Evolutionary conservation across 108 stramenopile genomes (phyloP).

Genomic region (Stephanodiscus minutulus): DNA sequence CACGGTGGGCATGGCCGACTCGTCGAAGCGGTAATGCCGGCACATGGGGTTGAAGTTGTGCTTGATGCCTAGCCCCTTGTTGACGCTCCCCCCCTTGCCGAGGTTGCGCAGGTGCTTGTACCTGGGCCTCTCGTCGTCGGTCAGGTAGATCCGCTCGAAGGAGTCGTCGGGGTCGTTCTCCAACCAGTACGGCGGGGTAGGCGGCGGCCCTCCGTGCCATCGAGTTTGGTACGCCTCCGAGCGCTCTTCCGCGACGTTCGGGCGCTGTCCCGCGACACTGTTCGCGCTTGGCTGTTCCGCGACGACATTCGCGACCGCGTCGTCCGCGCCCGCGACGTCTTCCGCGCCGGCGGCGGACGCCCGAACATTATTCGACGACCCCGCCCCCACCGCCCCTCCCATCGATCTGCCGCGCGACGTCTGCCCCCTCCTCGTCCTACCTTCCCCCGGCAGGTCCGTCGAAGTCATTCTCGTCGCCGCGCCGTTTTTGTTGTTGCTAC

Average conservation of each 20-base stretch:
- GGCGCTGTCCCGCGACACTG: too few relatives aligned
- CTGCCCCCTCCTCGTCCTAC: background rate
- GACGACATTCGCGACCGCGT: too few relatives aligned
- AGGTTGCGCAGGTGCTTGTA: conserved; percentile 38
- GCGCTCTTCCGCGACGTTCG: too few relatives aligned
- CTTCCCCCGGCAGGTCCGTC: too few relatives aligned
- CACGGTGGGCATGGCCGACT: conserved; percentile 39
- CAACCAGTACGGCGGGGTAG: conserved; percentile 45
- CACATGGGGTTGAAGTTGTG: conserved; percentile 52
- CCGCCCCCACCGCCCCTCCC: too few relatives aligned
- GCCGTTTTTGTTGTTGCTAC: too few relatives aligned
- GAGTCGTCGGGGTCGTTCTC: conserved; percentile 48
- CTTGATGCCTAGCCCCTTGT: conserved; percentile 37
- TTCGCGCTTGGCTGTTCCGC: background rate
- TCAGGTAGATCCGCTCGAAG: conserved; percentile 49
- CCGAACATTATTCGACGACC: too few relatives aligned
- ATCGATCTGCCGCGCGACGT: background rate
- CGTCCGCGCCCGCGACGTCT: too few relatives aligned
- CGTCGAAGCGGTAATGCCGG: conserved; percentile 51
- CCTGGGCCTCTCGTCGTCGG: background rate
- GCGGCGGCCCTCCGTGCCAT: conserved; percentile 15
- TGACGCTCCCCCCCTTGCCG: conserved; percentile 26
- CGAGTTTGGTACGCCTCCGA: conserved; percentile 4
- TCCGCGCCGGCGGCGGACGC: too few relatives aligned
- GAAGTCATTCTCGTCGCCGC: background rate